A percentile compares a stretch with the other conserved stretches of the same genome.
Evolutionary conservation across 2,329 filamentous ascomycete species (phyloP).

Genomic region (Colletotrichum melonis): DNA sequence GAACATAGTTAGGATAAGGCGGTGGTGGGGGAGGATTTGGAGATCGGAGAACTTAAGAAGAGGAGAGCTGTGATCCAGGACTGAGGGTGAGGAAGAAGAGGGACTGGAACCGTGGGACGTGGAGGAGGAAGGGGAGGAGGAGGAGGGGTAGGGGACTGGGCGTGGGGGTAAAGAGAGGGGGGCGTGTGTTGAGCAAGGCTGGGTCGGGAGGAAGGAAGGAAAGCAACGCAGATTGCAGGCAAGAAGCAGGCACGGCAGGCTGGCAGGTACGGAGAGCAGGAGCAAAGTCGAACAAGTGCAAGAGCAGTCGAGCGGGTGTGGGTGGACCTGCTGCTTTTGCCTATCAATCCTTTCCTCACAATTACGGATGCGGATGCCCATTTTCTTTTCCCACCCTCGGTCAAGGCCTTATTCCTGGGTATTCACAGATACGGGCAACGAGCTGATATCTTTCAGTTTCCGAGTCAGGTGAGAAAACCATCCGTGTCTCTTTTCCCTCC

Average conservation of each 20-base stretch:
- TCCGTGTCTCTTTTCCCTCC: not conserved
- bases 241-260: not conserved
- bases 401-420: not conserved
- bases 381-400: not conserved
- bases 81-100: not conserved
- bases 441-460: not conserved
- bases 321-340: no score
- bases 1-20: not conserved
- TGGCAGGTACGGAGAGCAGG: not conserved
- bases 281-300: not conserved
- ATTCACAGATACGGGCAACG: not conserved
- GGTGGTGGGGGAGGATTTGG: conserved; percentile 4
- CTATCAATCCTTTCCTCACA: not conserved
- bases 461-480: not conserved
- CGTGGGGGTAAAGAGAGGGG: not conserved
- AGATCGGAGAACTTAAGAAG: conserved; percentile 4
- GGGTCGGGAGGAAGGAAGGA: not conserved
- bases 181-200: not conserved
- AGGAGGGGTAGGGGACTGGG: not conserved
- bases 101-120: not conserved
- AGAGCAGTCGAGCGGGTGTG: not conserved
- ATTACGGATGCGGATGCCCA: not conserved
- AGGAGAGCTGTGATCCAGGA: not conserved
- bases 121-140: no score
- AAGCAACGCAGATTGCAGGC: not conserved